phyloP scores from a whole-genome alignment of 768 basidiomycete species.

The Hydnum rufescens region DNA sequence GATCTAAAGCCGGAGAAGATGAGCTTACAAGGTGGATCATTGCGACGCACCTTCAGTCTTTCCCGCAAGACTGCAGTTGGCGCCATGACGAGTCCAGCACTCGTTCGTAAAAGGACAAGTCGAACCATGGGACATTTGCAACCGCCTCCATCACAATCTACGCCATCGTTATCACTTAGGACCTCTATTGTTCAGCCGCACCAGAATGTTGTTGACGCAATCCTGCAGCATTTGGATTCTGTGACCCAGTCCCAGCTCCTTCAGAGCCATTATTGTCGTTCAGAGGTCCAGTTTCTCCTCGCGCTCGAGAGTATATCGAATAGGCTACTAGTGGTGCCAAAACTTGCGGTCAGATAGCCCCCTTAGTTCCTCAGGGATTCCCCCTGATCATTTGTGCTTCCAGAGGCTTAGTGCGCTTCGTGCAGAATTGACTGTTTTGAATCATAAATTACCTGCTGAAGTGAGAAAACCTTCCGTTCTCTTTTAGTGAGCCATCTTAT shows the following conservation, averaged over 20 bases:
- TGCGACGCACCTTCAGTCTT: not conserved
- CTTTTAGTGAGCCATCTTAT: not conserved
- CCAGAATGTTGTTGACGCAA: slow-evolving; percentile 20
- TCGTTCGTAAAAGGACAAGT: not conserved
- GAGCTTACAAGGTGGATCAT: too few species aligned
- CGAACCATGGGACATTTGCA: too few species aligned
- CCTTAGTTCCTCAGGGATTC: too few species aligned
- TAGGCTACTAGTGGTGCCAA: slow-evolving; percentile 75
- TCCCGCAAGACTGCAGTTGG: not conserved
- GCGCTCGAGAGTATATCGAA: slow-evolving; percentile 85
- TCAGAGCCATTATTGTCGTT: slow-evolving; percentile 71
- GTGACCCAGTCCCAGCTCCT: slow-evolving; percentile 52
- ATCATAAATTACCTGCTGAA: slow-evolving; percentile 93
- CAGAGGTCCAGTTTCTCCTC: slow-evolving; percentile 76
- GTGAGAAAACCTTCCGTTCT: slow-evolving; percentile 22
- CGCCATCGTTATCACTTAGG: slow-evolving; percentile 13
- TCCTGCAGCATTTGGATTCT: slow-evolving; percentile 49
- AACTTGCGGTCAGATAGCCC: slow-evolving; percentile 66
- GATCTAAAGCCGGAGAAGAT: not conserved
- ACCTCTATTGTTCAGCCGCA: slow-evolving; percentile 13
- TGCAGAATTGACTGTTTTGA: slow-evolving; percentile 86
- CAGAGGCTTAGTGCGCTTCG: slow-evolving; percentile 69
- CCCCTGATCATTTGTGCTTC: not conserved
- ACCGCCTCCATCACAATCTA: slow-evolving; percentile 1
- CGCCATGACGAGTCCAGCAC: not conserved